phyloP scores from a whole-genome alignment of 495 filamentous ascomycete genomes.

The Lepidopterella palustris region DNA sequence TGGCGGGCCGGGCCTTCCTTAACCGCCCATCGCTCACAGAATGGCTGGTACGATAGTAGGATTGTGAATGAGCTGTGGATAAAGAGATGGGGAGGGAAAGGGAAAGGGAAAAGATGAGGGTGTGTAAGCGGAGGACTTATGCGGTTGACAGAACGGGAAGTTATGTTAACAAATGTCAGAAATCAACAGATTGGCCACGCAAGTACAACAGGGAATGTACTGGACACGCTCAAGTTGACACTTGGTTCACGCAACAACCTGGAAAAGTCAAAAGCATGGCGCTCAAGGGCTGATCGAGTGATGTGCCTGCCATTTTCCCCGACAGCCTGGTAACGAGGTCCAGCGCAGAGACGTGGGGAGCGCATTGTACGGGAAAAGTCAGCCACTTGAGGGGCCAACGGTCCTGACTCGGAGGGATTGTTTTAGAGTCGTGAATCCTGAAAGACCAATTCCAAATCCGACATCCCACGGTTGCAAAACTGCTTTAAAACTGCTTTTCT shows the following conservation, averaged over 20 bases:
- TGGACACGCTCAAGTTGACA: not conserved
- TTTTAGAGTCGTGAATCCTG: not conserved
- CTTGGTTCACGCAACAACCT: not conserved
- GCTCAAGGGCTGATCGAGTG: not conserved
- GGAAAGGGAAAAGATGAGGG: not conserved
- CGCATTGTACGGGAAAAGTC: not conserved
- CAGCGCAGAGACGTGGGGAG: conserved; percentile 20
- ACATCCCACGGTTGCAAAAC: too few species aligned
- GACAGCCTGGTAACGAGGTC: conserved; percentile 23
- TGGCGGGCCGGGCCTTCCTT: not conserved
- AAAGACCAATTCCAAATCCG: not conserved
- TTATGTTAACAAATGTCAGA: too few species aligned
- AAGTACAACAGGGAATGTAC: not conserved
- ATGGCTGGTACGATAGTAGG: not conserved
- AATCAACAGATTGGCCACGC: too few species aligned
- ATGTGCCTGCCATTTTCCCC: conserved; percentile 10
- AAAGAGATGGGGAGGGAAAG: not conserved
- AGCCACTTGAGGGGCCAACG: not conserved
- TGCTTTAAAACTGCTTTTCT: too few species aligned
- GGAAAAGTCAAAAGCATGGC: not conserved
- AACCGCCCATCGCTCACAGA: not conserved
- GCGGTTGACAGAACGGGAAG: too few species aligned
- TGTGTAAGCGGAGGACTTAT: not conserved
- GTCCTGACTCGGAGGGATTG: not conserved
- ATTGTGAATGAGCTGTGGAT: not conserved